Evolutionary conservation across 176 grass and related monocot genomes (phyloP).

Genomic region (Saccharum spontaneum): DNA sequence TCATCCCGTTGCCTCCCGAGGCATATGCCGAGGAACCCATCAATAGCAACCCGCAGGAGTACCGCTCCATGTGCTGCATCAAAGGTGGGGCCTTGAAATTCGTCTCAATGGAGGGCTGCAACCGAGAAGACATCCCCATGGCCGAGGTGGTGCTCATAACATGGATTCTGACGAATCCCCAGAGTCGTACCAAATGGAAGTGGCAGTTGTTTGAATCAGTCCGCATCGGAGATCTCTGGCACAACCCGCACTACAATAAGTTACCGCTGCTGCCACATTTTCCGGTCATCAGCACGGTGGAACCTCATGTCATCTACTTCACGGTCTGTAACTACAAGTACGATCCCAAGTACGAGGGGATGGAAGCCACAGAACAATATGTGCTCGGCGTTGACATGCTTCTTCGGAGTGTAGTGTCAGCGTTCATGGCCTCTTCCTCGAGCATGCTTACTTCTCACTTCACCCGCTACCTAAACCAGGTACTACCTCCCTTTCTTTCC

Average conservation of each 20-base stretch:
- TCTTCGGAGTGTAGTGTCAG: background rate
- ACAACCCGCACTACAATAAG: background rate
- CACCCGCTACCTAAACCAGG: background rate
- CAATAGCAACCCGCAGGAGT: background rate
- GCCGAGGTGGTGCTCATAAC: background rate
- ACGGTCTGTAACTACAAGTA: background rate
- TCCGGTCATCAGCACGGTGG: background rate
- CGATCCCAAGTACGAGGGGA: fast-evolving
- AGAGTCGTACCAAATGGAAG: no score
- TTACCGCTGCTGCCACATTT: background rate
- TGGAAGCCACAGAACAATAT: background rate
- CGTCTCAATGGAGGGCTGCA: background rate
- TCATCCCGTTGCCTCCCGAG: background rate
- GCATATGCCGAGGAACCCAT: no score
- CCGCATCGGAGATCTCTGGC: background rate
- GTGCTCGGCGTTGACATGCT: background rate
- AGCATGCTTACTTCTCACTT: background rate
- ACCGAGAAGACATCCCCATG: background rate
- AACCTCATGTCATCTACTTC: background rate
- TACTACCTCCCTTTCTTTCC: no score
- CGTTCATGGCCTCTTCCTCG: background rate
- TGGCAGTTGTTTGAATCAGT: background rate
- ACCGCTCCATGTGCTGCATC: slow-evolving; percentile 1
- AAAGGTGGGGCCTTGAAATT: background rate
- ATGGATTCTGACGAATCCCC: background rate